Conservation (phyloP, 1,284 basidiomycete genomes). For the Ceratobasidium sp. region DNA sequence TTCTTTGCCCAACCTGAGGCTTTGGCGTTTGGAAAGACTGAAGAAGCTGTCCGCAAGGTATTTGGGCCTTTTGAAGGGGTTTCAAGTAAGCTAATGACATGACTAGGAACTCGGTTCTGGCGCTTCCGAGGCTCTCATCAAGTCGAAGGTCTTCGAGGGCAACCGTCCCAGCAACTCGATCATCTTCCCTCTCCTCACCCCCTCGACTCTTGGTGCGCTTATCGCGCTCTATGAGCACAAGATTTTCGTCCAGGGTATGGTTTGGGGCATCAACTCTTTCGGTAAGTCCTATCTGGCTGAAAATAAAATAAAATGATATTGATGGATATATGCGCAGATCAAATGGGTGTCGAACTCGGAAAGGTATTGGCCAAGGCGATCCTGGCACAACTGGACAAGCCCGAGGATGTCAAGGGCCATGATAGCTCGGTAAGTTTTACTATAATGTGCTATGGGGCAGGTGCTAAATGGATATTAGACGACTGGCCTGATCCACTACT, state of each 20-base stretch:
- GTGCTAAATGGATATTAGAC: constrained; percentile 60
- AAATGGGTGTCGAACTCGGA: constrained; percentile 96
- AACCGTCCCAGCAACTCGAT: constrained; percentile 98
- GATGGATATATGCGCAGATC: constrained; percentile 56
- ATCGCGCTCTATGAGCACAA: constrained; percentile 98
- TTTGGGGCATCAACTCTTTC: constrained; percentile 99
- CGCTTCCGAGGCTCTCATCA: constrained; percentile 83
- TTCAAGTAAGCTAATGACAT: not conserved
- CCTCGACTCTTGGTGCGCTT: constrained; percentile 83
- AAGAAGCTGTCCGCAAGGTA: constrained; percentile 75
- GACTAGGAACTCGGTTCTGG: constrained; percentile 75
- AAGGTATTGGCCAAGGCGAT: constrained; percentile 96
- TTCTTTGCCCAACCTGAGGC: constrained; percentile 99
- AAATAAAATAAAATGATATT: too few relatives aligned
- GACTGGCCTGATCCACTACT: constrained; percentile 92
- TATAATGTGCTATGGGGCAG: constrained; percentile 7
- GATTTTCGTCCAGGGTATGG: constrained; percentile 95
- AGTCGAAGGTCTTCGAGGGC: constrained; percentile 98
- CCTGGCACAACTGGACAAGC: constrained; percentile 80
- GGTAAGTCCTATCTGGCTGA: constrained; percentile 56
- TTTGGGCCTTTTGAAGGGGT: constrained; percentile 8
- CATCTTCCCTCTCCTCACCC: constrained; percentile 91
- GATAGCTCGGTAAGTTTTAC: constrained; percentile 80
- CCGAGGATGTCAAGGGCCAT: constrained; percentile 87
- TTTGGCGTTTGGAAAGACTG: constrained; percentile 96